These are phyloP conservation scores for Herpetomonas samuelpessoai DNA, from an alignment of 208 protist species.

Conservation along the genomic window DNA sequence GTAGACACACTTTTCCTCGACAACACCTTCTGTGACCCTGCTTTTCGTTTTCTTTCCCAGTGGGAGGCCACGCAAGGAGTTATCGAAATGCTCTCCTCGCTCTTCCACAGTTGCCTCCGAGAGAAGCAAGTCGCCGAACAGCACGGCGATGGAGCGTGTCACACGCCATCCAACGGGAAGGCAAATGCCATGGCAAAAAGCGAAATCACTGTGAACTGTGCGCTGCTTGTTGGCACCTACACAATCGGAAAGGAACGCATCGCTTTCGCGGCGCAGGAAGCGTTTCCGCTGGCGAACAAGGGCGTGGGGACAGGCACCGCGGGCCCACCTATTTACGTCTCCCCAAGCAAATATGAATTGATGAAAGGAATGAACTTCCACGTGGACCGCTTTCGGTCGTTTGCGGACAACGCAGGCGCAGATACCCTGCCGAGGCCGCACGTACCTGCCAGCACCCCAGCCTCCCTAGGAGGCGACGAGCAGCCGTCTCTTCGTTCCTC, in stretches of 20 bases:
- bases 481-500: too few species aligned
- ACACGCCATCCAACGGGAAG: too few species aligned
- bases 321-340: conserved; percentile 38
- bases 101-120: conserved; percentile 22
- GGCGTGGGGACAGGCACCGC: neutral
- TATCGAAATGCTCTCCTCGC: conserved; percentile 34
- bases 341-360: conserved; percentile 21
- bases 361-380: conserved; percentile 26
- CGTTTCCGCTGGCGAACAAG: conserved; percentile 21
- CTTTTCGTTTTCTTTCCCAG: conserved; percentile 80
- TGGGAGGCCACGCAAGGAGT: conserved; percentile 45
- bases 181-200: neutral
- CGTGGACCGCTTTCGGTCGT: conserved; percentile 22
- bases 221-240: conserved; percentile 89
- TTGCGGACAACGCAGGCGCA: too few species aligned
- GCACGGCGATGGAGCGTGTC: neutral
- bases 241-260: conserved; percentile 91
- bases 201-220: conserved; percentile 28
- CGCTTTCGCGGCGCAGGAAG: conserved; percentile 70
- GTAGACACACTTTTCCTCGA: conserved; percentile 90
- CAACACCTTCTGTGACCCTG: conserved; percentile 90
- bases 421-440: too few species aligned
- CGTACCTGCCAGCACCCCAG: neutral
- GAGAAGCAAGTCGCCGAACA: neutral
- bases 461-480: neutral